phyloP scores from a whole-genome alignment of 2,329 filamentous ascomycete species.

The Plenodomus biglobosus region DNA sequence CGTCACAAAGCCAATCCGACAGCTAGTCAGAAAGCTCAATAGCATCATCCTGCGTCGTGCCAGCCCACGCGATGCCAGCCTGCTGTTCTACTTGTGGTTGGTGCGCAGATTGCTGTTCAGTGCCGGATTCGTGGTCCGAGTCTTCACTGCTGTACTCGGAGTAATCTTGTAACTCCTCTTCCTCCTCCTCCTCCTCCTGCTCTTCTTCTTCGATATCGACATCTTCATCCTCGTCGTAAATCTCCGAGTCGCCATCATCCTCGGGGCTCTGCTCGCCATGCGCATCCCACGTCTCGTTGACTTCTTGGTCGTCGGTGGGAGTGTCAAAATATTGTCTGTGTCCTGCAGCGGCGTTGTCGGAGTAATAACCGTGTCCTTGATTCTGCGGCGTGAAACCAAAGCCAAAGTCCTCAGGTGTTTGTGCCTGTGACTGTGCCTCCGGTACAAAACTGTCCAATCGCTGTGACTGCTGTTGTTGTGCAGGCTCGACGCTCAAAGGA shows the following conservation, averaged over 20 bases:
- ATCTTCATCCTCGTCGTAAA: constrained; percentile 12
- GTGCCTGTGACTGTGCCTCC: background rate
- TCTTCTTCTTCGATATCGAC: constrained; percentile 26
- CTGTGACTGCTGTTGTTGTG: background rate
- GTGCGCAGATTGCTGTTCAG: no score
- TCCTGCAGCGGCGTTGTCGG: no score
- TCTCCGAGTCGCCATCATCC: constrained; percentile 17
- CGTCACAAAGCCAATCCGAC: no score
- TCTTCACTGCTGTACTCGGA: background rate
- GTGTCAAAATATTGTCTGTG: no score
- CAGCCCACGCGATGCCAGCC: background rate
- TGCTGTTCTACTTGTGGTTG: background rate
- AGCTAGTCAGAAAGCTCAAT: background rate
- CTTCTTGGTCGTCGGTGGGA: background rate
- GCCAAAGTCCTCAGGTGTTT: background rate
- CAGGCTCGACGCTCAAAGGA: constrained; percentile 18
- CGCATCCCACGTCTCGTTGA: background rate
- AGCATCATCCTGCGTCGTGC: background rate
- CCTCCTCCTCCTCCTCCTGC: constrained; percentile 16
- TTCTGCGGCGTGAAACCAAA: background rate
- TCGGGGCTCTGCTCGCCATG: background rate
- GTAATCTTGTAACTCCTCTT: background rate
- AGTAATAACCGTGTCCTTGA: background rate
- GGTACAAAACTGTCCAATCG: background rate
- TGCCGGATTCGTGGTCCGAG: no score